A percentile compares a stretch with the other conserved stretches of the same genome.
phyloP scores from a whole-genome alignment of 176 grass and related monocot genomes.

The Cenchrus purpureus region DNA sequence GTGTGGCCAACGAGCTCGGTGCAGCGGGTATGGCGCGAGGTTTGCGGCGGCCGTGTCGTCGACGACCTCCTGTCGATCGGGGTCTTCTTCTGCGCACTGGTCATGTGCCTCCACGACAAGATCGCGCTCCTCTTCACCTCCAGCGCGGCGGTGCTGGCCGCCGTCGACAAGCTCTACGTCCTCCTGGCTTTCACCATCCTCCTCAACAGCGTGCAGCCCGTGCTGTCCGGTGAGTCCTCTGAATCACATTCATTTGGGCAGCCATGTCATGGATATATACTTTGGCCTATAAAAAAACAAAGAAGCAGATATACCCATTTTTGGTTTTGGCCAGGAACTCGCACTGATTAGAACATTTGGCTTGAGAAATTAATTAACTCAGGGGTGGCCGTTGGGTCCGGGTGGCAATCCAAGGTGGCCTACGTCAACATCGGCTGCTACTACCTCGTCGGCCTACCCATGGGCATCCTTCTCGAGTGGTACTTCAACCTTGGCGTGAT shows the following conservation, averaged over 20 bases:
- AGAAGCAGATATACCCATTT: too few relatives aligned
- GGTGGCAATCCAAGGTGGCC: slow-evolving; percentile 85
- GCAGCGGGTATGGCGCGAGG: slow-evolving; percentile 66
- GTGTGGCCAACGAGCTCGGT: slow-evolving; percentile 94
- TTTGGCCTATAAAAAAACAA: too few relatives aligned
- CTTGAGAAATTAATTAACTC: too few relatives aligned
- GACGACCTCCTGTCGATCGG: slow-evolving; percentile 76
- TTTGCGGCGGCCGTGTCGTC: slow-evolving; percentile 77
- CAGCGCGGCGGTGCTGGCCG: slow-evolving; percentile 63
- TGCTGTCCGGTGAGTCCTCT: slow-evolving; percentile 63
- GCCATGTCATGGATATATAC: too few relatives aligned
- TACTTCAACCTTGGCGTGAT: slow-evolving; percentile 72
- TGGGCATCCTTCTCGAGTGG: slow-evolving; percentile 82
- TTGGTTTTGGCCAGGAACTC: too few relatives aligned
- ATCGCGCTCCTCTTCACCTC: slow-evolving; percentile 81
- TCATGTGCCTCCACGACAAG: slow-evolving; percentile 79
- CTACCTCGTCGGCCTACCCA: slow-evolving; percentile 79
- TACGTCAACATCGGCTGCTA: slow-evolving; percentile 90
- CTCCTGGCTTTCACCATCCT: slow-evolving; percentile 83
- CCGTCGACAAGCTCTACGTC: slow-evolving; percentile 67
- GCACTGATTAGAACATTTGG: too few relatives aligned
- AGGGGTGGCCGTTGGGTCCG: slow-evolving; percentile 80
- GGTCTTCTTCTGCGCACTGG: slow-evolving; percentile 80
- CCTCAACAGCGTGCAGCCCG: slow-evolving; percentile 90
- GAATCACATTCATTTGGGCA: too few relatives aligned